Evolutionary conservation across 345 rosid species (phyloP).

Genomic region (Aethionema arabicum): DNA sequence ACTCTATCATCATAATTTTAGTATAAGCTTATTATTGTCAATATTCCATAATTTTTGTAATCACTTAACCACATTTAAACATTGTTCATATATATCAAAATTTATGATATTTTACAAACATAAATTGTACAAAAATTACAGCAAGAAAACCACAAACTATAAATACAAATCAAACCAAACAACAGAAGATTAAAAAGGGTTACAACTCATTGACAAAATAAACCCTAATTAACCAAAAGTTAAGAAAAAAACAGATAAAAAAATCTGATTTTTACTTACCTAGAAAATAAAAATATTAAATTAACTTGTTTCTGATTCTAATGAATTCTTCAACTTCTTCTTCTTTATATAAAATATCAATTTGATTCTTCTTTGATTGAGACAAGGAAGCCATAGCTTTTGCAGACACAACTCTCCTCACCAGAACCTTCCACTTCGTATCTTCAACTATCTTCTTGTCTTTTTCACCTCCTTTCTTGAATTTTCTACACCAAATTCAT

Average conservation of each 20-base stretch:
- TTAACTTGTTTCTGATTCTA: constrained; percentile 29
- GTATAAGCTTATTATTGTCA: no score
- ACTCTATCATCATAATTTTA: no score
- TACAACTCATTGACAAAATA: constrained; percentile 30
- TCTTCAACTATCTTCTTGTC: constrained; percentile 51
- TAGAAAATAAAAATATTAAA: background rate
- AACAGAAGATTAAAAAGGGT: constrained; percentile 23
- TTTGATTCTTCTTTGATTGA: constrained; percentile 46
- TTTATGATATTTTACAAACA: no score
- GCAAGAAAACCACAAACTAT: background rate
- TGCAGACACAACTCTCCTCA: constrained; percentile 76
- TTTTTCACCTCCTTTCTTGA: constrained; percentile 51
- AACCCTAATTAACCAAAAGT: constrained; percentile 28
- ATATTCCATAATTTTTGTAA: no score
- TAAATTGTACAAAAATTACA: background rate
- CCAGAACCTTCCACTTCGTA: constrained; percentile 67
- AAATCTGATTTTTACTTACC: background rate
- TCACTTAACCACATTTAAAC: no score
- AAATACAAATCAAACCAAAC: background rate
- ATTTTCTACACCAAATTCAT: constrained; percentile 54
- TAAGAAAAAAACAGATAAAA: constrained; percentile 6
- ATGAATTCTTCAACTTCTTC: constrained; percentile 33
- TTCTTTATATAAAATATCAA: constrained; percentile 22
- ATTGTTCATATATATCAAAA: no score
- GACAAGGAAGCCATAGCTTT: constrained; percentile 64